Evolutionary conservation across 768 basidiomycete genomes (phyloP).

Genomic region (Tulasnella sp.): DNA sequence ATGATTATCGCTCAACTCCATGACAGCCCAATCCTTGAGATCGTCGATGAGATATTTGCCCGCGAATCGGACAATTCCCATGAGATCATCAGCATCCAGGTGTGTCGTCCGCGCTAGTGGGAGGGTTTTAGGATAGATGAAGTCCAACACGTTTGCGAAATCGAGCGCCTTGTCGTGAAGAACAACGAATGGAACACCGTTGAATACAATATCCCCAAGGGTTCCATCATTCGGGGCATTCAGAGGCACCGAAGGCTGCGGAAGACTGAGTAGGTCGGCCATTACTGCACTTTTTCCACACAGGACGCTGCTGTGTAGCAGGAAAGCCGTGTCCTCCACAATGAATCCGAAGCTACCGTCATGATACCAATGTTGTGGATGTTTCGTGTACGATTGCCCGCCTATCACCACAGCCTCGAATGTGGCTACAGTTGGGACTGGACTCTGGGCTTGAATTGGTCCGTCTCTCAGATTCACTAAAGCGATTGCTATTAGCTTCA

Average conservation of each 20-base stretch:
- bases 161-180: constrained; percentile 1
- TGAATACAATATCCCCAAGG: background rate
- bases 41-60: constrained; percentile 12
- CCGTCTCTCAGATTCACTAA: background rate
- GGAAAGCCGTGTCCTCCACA: background rate
- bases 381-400: background rate
- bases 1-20: background rate
- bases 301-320: background rate
- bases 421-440: background rate
- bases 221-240: background rate
- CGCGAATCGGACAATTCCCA: background rate
- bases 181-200: background rate
- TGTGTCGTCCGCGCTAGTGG: background rate
- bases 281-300: background rate
- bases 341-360: constrained; percentile 15
- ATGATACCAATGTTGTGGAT: background rate
- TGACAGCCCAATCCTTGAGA: background rate
- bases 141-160: constrained; percentile 13
- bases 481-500: too few relatives aligned
- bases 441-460: background rate
- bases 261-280: background rate
- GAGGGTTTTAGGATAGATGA: constrained; percentile 1
- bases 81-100: background rate
- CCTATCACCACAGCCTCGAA: background rate
- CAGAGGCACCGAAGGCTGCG: background rate